Percentiles rank a stretch among this genome's conserved stretches.
Conservation (phyloP, 176 grass and related monocot species). For the Carex kokanica region DNA sequence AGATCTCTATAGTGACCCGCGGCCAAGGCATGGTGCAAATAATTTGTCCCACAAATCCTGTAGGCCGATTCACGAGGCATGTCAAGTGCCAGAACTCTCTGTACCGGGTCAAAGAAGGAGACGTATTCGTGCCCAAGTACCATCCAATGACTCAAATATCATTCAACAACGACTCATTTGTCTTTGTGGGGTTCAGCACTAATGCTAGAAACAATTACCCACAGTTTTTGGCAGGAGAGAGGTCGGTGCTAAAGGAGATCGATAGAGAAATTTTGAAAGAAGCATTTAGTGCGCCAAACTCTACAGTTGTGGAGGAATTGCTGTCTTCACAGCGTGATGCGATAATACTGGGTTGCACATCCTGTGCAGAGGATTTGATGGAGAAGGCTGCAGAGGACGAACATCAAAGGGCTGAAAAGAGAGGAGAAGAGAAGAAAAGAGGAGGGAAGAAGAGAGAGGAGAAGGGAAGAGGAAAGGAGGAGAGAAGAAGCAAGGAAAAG, state of each 20-base stretch:
- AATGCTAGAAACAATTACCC: conserved; percentile 61
- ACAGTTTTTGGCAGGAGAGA: conserved; percentile 64
- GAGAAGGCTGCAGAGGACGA: conserved; percentile 36
- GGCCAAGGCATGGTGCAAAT: conserved; percentile 71
- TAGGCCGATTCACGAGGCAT: background rate
- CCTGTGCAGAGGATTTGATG: conserved; percentile 72
- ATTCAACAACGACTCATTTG: conserved; percentile 78
- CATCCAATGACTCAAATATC: conserved; percentile 89
- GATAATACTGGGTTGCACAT: conserved; percentile 64
- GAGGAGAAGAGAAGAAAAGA: background rate
- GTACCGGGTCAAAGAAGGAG: conserved; percentile 63
- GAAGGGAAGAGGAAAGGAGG: background rate
- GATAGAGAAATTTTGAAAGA: conserved; percentile 42
- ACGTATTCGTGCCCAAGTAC: conserved; percentile 68
- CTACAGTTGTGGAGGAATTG: conserved; percentile 38
- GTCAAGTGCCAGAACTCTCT: conserved; percentile 40
- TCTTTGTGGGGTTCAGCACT: conserved; percentile 85
- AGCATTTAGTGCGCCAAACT: conserved; percentile 46
- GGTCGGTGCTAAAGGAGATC: conserved; percentile 51
- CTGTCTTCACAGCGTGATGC: conserved; percentile 42
- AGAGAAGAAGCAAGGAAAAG: background rate
- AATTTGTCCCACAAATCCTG: conserved; percentile 48
- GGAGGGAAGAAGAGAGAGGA: background rate
- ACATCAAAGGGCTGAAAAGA: background rate
- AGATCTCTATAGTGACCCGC: conserved; percentile 60